Evolutionary conservation across 148 eudicot species (phyloP).

Genomic region (Silene conica): DNA sequence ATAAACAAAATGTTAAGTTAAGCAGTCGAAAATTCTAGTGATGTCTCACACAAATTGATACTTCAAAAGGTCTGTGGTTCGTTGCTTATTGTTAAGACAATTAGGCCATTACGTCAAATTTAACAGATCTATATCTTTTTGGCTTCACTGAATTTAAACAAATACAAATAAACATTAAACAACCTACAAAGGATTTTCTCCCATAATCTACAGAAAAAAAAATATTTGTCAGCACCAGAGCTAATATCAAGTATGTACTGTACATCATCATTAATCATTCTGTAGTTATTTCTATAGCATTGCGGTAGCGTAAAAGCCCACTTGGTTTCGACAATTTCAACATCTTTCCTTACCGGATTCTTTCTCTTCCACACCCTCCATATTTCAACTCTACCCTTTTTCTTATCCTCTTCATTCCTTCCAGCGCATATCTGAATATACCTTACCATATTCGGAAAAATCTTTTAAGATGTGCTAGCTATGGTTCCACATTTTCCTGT

Average conservation of each 20-base stretch:
- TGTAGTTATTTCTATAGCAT: slow-evolving; percentile 80
- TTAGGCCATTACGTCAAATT: not conserved
- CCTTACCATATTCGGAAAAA: too few relatives aligned
- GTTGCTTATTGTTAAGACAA: not conserved
- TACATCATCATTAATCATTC: slow-evolving; percentile 98
- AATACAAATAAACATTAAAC: not conserved
- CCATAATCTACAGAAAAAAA: not conserved
- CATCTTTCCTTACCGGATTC: too few relatives aligned
- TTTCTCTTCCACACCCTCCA: too few relatives aligned
- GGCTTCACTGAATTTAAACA: not conserved
- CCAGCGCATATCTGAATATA: too few relatives aligned
- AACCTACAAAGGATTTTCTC: not conserved
- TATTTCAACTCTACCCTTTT: too few relatives aligned
- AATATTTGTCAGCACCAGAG: slow-evolving; percentile 9
- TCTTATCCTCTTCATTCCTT: too few relatives aligned
- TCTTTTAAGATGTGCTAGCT: too few relatives aligned
- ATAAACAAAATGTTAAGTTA: not conserved
- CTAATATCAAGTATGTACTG: slow-evolving; percentile 31
- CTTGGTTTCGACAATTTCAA: slow-evolving; percentile 97
- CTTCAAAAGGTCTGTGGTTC: not conserved
- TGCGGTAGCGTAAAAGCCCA: slow-evolving; percentile 95
- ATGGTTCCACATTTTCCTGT: too few relatives aligned
- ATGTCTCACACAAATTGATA: not conserved
- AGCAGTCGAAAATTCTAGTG: not conserved
- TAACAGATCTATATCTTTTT: not conserved